A percentile compares a stretch with the other conserved stretches of the same genome.
Evolutionary conservation across 2,329 filamentous ascomycete species (phyloP).

Genomic region (Microcyclosporella mali): DNA sequence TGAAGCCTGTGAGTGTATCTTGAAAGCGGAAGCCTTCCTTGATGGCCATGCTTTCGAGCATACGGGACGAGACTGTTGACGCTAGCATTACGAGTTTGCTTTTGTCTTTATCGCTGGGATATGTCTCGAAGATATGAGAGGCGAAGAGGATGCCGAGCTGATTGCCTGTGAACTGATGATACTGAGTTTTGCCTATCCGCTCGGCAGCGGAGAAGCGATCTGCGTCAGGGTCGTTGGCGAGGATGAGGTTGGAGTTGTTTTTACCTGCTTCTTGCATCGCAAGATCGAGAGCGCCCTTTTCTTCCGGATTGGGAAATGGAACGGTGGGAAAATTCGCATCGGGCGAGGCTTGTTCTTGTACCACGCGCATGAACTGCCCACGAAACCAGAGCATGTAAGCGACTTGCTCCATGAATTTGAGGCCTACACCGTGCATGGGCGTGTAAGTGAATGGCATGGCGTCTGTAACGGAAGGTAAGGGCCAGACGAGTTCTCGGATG

Average conservation of each 20-base stretch:
- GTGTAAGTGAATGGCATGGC: constrained; percentile 47
- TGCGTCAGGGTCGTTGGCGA: constrained; percentile 61
- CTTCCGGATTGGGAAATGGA: constrained; percentile 60
- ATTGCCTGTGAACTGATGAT: constrained; percentile 60
- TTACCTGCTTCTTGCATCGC: constrained; percentile 51
- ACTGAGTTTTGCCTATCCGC: constrained; percentile 48
- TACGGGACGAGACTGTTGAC: constrained; percentile 59
- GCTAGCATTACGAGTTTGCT: constrained; percentile 50
- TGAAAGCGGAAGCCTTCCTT: constrained; percentile 52
- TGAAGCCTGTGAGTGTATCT: constrained; percentile 61
- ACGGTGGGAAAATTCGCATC: constrained; percentile 60
- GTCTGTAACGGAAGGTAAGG: constrained; percentile 16
- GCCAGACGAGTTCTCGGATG: constrained; percentile 21
- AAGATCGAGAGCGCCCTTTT: constrained; percentile 56
- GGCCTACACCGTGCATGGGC: constrained; percentile 52
- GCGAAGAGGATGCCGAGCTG: constrained; percentile 57
- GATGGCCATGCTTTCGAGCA: constrained; percentile 53
- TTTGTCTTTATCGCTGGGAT: constrained; percentile 31
- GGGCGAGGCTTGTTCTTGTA: constrained; percentile 49
- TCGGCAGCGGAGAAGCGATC: constrained; percentile 59
- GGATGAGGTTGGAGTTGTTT: constrained; percentile 45
- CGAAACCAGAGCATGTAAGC: constrained; percentile 30
- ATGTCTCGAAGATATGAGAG: constrained; percentile 50
- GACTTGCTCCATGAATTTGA: constrained; percentile 42
- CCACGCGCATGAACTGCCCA: constrained; percentile 38